phyloP scores from a whole-genome alignment of 345 rosid species.

The Salix suchowensis region DNA sequence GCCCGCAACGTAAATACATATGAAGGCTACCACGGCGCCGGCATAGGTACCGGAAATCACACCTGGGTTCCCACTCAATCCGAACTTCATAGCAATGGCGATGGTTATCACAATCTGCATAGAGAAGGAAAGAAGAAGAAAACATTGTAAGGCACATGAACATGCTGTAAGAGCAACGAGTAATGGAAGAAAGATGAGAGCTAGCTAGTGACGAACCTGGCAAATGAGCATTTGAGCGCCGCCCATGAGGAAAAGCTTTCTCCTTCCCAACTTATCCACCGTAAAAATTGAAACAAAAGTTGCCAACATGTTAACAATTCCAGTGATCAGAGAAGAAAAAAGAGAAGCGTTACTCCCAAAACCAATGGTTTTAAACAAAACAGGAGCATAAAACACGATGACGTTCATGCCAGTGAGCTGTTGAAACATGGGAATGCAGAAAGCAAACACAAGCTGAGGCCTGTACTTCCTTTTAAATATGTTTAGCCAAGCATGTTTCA shows the following conservation, averaged over 20 bases:
- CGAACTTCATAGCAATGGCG: constrained; percentile 47
- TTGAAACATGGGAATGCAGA: constrained; percentile 35
- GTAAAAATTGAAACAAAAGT: constrained; percentile 26
- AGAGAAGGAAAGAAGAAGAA: background rate
- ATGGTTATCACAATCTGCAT: constrained; percentile 34
- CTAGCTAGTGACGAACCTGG: constrained; percentile 10
- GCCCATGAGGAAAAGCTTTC: constrained; percentile 28
- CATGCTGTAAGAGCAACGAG: background rate
- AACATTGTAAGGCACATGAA: background rate
- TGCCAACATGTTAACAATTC: constrained; percentile 16
- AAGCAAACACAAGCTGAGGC: constrained; percentile 30
- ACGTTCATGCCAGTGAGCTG: constrained; percentile 42
- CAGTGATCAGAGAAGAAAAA: constrained; percentile 25
- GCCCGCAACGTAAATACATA: constrained; percentile 47
- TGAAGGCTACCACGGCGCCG: constrained; percentile 24
- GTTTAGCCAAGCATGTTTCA: constrained; percentile 28
- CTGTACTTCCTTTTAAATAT: constrained; percentile 22
- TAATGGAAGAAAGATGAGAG: background rate
- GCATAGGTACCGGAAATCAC: constrained; percentile 32
- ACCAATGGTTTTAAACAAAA: constrained; percentile 32
- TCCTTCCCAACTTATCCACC: constrained; percentile 35
- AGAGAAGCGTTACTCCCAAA: constrained; percentile 32
- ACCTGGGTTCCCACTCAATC: constrained; percentile 40
- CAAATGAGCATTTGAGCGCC: constrained; percentile 29
- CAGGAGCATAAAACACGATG: constrained; percentile 42